A percentile compares a stretch with the other conserved stretches of the same genome.
phyloP scores from a whole-genome alignment of 2,329 filamentous ascomycete genomes.

The Talaromyces sp. region DNA sequence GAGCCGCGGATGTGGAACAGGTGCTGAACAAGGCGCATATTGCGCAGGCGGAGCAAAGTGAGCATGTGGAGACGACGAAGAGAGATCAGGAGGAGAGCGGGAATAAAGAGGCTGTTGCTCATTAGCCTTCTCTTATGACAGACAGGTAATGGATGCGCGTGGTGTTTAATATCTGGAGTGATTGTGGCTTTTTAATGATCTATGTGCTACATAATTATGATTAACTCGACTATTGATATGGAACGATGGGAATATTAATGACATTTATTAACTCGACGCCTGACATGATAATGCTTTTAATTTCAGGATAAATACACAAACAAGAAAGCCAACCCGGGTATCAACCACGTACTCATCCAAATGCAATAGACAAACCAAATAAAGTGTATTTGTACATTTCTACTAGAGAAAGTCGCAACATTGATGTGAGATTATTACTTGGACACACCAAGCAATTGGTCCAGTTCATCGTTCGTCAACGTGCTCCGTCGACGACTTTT shows the following conservation, averaged over 20 bases:
- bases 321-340: slow-evolving; percentile 10
- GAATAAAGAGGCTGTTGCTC: not conserved
- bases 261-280: not conserved
- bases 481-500: slow-evolving; percentile 38
- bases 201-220: not conserved
- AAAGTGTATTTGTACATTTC: not conserved
- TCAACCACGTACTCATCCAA: slow-evolving; percentile 14
- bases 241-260: not conserved
- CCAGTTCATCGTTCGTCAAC: slow-evolving; percentile 44
- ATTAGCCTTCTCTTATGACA: not conserved
- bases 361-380: slow-evolving; percentile 8
- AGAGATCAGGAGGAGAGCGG: not conserved
- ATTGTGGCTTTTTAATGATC: not conserved
- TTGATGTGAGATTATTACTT: not conserved
- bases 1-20: slow-evolving; percentile 17
- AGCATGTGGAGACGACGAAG: not conserved
- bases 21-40: slow-evolving; percentile 9
- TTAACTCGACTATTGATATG: not conserved
- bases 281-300: not conserved
- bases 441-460: slow-evolving; percentile 35
- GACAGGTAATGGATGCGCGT: not conserved
- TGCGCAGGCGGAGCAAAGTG: slow-evolving; percentile 11
- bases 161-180: not conserved
- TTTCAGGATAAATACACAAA: not conserved
- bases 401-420: not conserved